phyloP scores from a whole-genome alignment of 2,329 filamentous ascomycete genomes.

The Penicillium olsonii region DNA sequence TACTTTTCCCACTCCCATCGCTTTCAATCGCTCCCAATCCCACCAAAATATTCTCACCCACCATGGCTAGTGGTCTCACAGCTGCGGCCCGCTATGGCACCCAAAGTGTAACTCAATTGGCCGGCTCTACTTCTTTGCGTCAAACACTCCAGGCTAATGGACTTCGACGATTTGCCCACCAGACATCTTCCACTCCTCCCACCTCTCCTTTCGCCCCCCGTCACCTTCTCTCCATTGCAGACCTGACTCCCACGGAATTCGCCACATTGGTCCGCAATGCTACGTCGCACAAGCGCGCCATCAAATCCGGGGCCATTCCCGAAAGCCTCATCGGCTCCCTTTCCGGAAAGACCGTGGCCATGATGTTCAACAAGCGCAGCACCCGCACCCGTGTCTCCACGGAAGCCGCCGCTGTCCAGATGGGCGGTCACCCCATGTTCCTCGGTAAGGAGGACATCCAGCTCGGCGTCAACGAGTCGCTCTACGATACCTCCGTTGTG shows the following conservation, averaged over 20 bases:
- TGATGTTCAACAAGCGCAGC: conserved; percentile 96
- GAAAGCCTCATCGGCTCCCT: conserved; percentile 63
- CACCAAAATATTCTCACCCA: conserved; percentile 13
- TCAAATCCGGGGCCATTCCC: conserved; percentile 70
- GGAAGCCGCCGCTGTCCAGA: conserved; percentile 81
- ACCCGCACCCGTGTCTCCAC: conserved; percentile 93
- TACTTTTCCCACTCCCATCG: background rate
- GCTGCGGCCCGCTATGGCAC: conserved; percentile 29
- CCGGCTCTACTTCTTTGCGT: conserved; percentile 27
- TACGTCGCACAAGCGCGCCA: conserved; percentile 69
- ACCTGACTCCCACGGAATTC: conserved; percentile 79
- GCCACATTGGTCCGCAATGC: conserved; percentile 82
- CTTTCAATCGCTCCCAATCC: conserved; percentile 7
- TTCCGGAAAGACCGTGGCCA: conserved; percentile 77
- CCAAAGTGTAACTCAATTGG: conserved; percentile 32
- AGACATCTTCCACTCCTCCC: conserved; percentile 39
- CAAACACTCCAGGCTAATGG: conserved; percentile 30
- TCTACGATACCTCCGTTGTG: conserved; percentile 88
- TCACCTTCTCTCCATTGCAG: conserved; percentile 88
- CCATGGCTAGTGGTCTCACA: conserved; percentile 31
- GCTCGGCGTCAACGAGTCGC: conserved; percentile 87
- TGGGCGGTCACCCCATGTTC: conserved; percentile 96
- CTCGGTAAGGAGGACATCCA: conserved; percentile 95
- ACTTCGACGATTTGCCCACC: conserved; percentile 37
- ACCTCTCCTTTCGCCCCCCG: conserved; percentile 67